These are phyloP conservation scores for Penicillium rolfsii DNA, from an alignment of 2,329 filamentous ascomycete genomes.

Conservation along the genomic window DNA sequence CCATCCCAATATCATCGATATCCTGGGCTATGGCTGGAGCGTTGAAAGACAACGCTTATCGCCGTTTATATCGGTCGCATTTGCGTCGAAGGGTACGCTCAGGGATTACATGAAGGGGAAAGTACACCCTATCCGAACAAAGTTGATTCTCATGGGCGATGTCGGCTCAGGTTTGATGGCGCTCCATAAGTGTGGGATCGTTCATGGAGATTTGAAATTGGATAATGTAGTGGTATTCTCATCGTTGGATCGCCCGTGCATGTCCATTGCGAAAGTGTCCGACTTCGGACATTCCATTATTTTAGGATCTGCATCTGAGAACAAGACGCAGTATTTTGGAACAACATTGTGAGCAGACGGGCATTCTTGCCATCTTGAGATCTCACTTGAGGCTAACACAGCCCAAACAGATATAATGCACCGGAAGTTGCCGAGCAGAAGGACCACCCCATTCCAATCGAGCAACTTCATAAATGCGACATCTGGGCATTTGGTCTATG, in stretches of 20 bases:
- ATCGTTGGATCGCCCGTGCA: slow-evolving; percentile 16
- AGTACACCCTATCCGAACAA: slow-evolving; percentile 10
- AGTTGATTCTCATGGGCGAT: slow-evolving; percentile 29
- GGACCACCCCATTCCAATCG: slow-evolving; percentile 13
- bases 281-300: slow-evolving; percentile 34
- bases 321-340: slow-evolving; percentile 13
- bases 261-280: slow-evolving; percentile 30
- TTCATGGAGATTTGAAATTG: slow-evolving; percentile 36
- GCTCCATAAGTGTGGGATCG: slow-evolving; percentile 35
- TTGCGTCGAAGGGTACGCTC: slow-evolving; percentile 27
- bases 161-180: slow-evolving; percentile 32
- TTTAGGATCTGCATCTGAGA: slow-evolving; percentile 8
- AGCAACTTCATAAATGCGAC: slow-evolving; percentile 24
- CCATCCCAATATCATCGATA: slow-evolving; percentile 30
- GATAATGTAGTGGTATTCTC: slow-evolving; percentile 35
- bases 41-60: slow-evolving; percentile 21
- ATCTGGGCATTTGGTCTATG: slow-evolving; percentile 25
- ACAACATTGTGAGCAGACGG: slow-evolving; percentile 14
- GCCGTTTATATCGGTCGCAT: slow-evolving; percentile 30
- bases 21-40: slow-evolving; percentile 29
- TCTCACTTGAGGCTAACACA: background rate
- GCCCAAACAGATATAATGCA: slow-evolving; percentile 18
- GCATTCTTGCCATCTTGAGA: background rate
- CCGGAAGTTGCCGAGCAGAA: slow-evolving; percentile 17
- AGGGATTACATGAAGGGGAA: slow-evolving; percentile 16